Evolutionary conservation across 495 filamentous ascomycete genomes (phyloP).

Genomic region (Symbiotaphrina buchneri): DNA sequence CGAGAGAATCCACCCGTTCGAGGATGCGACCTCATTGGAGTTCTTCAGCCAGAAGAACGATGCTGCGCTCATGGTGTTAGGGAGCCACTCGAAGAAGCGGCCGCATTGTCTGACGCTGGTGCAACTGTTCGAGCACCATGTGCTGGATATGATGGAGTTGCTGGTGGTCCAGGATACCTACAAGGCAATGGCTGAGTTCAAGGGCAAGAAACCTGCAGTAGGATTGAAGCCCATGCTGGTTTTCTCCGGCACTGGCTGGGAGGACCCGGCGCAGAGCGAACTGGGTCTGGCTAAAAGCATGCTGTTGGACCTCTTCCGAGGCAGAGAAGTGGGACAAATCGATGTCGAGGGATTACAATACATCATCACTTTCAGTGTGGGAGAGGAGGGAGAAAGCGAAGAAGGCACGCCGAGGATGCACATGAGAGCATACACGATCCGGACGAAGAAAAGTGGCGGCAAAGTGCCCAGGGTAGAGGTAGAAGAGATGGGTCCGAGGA

Average conservation of each 20-base stretch:
- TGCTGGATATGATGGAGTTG: slow-evolving; percentile 87
- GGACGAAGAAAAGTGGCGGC: slow-evolving; percentile 68
- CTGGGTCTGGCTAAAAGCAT: slow-evolving; percentile 73
- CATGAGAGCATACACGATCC: slow-evolving; percentile 63
- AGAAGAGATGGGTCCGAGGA: slow-evolving; percentile 85
- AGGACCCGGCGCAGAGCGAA: slow-evolving; percentile 44
- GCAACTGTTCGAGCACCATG: slow-evolving; percentile 59
- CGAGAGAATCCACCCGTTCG: slow-evolving; percentile 77
- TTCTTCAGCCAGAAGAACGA: slow-evolving; percentile 96
- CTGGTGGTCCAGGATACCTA: slow-evolving; percentile 46
- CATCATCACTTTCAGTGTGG: slow-evolving; percentile 55
- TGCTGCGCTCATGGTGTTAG: slow-evolving; percentile 57
- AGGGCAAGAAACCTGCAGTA: slow-evolving; percentile 55
- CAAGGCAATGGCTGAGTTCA: slow-evolving; percentile 50
- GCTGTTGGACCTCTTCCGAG: slow-evolving; percentile 78
- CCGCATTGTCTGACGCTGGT: slow-evolving; percentile 73
- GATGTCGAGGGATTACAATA: slow-evolving; percentile 91
- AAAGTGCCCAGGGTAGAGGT: slow-evolving; percentile 76
- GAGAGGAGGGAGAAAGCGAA: slow-evolving; percentile 36
- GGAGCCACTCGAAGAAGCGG: slow-evolving; percentile 72
- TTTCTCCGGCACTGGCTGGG: slow-evolving; percentile 70
- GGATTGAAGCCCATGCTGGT: slow-evolving; percentile 72
- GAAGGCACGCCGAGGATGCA: slow-evolving; percentile 46
- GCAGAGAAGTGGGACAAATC: slow-evolving; percentile 46
- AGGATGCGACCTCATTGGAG: slow-evolving; percentile 63